A percentile compares a stretch with the other conserved stretches of the same genome.
These are phyloP conservation scores for Saturnispora kantuleensis DNA, from an alignment of 805 yeast genomes.

Conservation along the genomic window DNA sequence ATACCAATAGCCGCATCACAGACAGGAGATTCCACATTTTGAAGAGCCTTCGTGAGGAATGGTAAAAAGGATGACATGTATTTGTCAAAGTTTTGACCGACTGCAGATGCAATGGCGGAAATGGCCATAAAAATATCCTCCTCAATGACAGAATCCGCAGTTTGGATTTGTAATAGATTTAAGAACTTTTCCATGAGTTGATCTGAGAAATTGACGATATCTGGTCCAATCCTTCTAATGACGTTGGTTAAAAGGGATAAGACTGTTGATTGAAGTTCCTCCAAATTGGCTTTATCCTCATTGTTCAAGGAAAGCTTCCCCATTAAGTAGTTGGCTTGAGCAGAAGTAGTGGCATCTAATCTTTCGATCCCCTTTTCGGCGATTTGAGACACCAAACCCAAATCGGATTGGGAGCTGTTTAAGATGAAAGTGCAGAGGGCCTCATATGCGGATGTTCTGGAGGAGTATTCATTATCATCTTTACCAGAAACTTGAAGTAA, in stretches of 20 bases:
- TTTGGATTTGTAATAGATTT: conserved; percentile 51
- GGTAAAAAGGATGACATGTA: conserved; percentile 82
- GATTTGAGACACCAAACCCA: conserved; percentile 57
- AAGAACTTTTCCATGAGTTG: conserved; percentile 75
- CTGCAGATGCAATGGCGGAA: conserved; percentile 78
- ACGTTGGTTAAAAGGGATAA: conserved; percentile 72
- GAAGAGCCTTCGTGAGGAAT: conserved; percentile 65
- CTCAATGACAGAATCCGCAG: conserved; percentile 62
- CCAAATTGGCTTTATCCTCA: conserved; percentile 71
- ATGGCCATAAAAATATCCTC: conserved; percentile 92
- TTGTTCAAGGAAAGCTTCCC: conserved; percentile 24
- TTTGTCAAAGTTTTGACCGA: conserved; percentile 58
- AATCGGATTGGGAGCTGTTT: conserved; percentile 60
- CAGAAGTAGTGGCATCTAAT: conserved; percentile 55
- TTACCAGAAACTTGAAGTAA: conserved; percentile 61
- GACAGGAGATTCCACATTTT: conserved; percentile 73
- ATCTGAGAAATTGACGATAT: conserved; percentile 64
- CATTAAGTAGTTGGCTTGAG: conserved; percentile 38
- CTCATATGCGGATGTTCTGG: conserved; percentile 95
- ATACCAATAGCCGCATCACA: conserved; percentile 89
- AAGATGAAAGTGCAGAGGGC: conserved; percentile 77
- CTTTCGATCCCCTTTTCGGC: conserved; percentile 68
- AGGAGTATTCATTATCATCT: conserved; percentile 72
- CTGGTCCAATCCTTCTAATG: conserved; percentile 67
- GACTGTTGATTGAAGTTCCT: conserved; percentile 79